A percentile compares a stretch with the other conserved stretches of the same genome.
These are phyloP conservation scores for Sugiyamaella castrensis DNA, from an alignment of 1,139 yeast species.

Conservation along the genomic window DNA sequence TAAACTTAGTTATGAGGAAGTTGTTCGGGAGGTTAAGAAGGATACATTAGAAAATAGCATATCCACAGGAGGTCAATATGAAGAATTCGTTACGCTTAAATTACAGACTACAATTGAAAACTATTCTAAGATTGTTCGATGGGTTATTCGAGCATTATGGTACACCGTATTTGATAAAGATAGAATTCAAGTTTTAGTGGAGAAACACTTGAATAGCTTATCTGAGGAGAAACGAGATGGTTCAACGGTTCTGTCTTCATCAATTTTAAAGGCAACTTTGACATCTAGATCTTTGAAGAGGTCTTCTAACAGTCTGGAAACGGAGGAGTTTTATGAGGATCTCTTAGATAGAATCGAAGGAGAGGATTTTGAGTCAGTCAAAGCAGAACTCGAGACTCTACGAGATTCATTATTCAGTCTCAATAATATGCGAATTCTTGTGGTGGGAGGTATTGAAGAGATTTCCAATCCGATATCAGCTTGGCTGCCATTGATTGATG, in stretches of 20 bases:
- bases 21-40: conserved; percentile 64
- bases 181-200: conserved; percentile 67
- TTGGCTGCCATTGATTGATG: conserved; percentile 52
- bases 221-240: conserved; percentile 84
- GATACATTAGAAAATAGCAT: conserved; percentile 54
- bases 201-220: conserved; percentile 68
- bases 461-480: conserved; percentile 55
- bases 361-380: conserved; percentile 45
- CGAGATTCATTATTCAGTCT: conserved; percentile 55
- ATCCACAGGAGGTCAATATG: conserved; percentile 53
- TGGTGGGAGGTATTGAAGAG: conserved; percentile 62
- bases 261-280: conserved; percentile 53
- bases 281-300: conserved; percentile 60
- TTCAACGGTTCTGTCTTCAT: conserved; percentile 62
- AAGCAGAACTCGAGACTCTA: conserved; percentile 54
- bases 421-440: conserved; percentile 62
- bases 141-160: conserved; percentile 68
- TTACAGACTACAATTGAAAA: conserved; percentile 62
- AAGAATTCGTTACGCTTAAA: conserved; percentile 61
- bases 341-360: conserved; percentile 42
- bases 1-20: conserved; percentile 65
- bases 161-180: conserved; percentile 67
- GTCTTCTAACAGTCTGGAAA: conserved; percentile 61
- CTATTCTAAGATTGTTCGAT: conserved; percentile 65
- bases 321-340: conserved; percentile 57